Evolutionary conservation across 2,329 filamentous ascomycete species (phyloP), one percentile per base, ranked within the genome.

Genomic region (Verticillium nubilum): DNA sequence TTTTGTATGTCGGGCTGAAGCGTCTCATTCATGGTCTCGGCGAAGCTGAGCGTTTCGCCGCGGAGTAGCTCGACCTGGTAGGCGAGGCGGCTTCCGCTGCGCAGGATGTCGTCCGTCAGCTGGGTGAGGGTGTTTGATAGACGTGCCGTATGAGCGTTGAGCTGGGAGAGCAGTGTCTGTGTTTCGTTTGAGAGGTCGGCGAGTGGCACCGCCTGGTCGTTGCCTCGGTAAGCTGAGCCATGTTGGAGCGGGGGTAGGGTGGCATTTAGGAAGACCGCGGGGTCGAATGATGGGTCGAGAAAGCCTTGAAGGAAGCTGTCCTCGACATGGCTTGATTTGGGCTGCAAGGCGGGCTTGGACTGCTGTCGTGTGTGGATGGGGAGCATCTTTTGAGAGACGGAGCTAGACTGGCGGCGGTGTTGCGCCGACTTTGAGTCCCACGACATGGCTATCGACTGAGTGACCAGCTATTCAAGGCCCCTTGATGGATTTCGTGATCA

Each of bases 61-160:
- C 92, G 86, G 55, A 98, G 75, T 19, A 98, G 84, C 74, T 98
- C 94, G 23, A 98, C 94, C 74, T 98, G 91, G 70, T 99, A 99
- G 23, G 93, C 92, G 60, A 99, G 78, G 4, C 94, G 84, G 64
- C 91, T 92, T 27, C 93, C 91, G 68, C 91, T 93, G 60, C 95
- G 86, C 62, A 99, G 76, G 63, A 99, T 98, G 66, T 98, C 95
- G 73, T 99, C 94, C 12, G 95, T 97, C 61, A 98, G 80, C 68
- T 94, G 88, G 31, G 92, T 97, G 60, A 99, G 81, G 53, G 87
- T 90, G 58, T 83, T 86, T 15, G 92, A 92, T 7, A 97, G 79
- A 53, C 92, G 85, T 19, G 91, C 89, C 1, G 92, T 96, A 71
- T 97, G 92, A 9, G 91, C 89, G 69, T 91, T 96, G 68, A 98